phyloP scores from a whole-genome alignment of 768 basidiomycete genomes.

The Leucosporidium creatinivorum region DNA sequence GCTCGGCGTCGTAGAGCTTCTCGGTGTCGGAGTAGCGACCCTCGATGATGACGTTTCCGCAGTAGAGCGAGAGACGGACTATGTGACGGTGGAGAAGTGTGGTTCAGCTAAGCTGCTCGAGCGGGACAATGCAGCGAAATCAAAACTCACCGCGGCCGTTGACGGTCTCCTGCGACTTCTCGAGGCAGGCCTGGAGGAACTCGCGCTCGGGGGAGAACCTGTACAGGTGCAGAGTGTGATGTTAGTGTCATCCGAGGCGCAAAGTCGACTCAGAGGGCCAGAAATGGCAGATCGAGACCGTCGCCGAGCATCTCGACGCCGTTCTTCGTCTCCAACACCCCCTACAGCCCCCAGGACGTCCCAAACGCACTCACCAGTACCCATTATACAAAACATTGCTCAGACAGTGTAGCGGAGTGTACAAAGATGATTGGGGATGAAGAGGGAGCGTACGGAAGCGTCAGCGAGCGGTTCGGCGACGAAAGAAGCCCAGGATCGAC shows the following conservation, averaged over 20 bases:
- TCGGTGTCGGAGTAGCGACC: slow-evolving; percentile 75
- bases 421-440: background rate
- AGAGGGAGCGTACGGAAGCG: background rate
- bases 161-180: slow-evolving; percentile 89
- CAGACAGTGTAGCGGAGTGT: background rate
- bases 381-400: background rate
- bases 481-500: too few species aligned
- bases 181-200: slow-evolving; percentile 82
- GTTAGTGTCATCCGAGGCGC: background rate
- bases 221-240: slow-evolving; percentile 44
- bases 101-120: too few species aligned
- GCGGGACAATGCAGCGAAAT: too few species aligned
- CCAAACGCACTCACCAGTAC: background rate
- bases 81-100: too few species aligned
- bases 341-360: too few species aligned
- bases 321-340: too few species aligned
- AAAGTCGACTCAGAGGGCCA: background rate
- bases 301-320: background rate
- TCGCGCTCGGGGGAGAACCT: slow-evolving; percentile 99
- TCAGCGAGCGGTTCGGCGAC: background rate
- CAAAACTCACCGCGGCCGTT: slow-evolving; percentile 55
- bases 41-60: slow-evolving; percentile 90
- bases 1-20: slow-evolving; percentile 86
- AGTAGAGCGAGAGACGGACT: slow-evolving; percentile 84
- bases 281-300: background rate